phyloP scores from a whole-genome alignment of 1,284 basidiomycete species.

The Mycena citricolor region DNA sequence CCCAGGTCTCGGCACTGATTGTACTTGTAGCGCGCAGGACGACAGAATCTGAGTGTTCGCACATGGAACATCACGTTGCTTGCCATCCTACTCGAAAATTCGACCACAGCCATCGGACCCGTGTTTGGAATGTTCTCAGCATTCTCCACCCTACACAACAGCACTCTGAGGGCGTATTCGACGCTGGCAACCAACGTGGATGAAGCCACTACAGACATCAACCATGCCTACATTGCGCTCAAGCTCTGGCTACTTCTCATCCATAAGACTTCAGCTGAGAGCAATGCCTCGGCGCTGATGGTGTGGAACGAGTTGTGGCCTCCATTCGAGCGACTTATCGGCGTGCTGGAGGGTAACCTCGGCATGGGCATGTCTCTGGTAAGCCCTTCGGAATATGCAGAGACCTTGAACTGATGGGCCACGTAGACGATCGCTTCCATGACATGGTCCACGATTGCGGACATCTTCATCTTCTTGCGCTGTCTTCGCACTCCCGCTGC shows the following conservation, averaged over 20 bases:
- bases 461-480: slow-evolving; percentile 62
- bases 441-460: slow-evolving; percentile 59
- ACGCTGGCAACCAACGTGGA: slow-evolving; percentile 33
- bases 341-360: slow-evolving; percentile 47
- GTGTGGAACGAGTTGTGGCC: slow-evolving; percentile 78
- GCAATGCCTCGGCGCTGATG: slow-evolving; percentile 37
- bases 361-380: slow-evolving; percentile 49
- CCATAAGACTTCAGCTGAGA: slow-evolving; percentile 33
- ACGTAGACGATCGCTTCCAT: slow-evolving; percentile 54
- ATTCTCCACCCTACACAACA: slow-evolving; percentile 50
- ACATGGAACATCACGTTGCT: slow-evolving; percentile 65
- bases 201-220: slow-evolving; percentile 56
- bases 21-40: slow-evolving; percentile 38
- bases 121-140: slow-evolving; percentile 49
- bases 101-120: slow-evolving; percentile 38
- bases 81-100: slow-evolving; percentile 46
- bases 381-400: slow-evolving; percentile 25
- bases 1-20: neutral
- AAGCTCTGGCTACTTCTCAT: slow-evolving; percentile 69
- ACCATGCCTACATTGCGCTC: slow-evolving; percentile 64
- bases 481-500: slow-evolving; percentile 53
- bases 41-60: slow-evolving; percentile 43
- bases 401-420: slow-evolving; percentile 1
- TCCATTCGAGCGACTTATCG: slow-evolving; percentile 56
- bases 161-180: slow-evolving; percentile 41